Base-by-base conservation (phyloP, 169 alveolate species). In the Neospora caninum region DNA sequence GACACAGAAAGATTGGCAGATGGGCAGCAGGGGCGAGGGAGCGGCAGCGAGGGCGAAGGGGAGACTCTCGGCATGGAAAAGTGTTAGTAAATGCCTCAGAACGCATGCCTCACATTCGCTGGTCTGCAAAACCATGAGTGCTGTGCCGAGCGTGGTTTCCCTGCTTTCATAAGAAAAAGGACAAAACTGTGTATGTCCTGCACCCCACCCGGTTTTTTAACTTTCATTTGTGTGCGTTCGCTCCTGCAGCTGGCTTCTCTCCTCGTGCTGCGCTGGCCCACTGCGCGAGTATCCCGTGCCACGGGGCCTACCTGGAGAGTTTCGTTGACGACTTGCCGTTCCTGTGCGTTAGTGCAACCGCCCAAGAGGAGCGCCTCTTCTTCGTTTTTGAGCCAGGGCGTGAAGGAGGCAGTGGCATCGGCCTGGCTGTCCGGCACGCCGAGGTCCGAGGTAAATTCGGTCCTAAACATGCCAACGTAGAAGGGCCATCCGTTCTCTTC, bases 401-500 rank as follows among this genome's bases (percentile, higher is more conserved):
- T 34, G 42, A 73, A n/a, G 27, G 45, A 9, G 42, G 84, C 84
- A 31, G n/a, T n/a, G 42, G 84, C 39, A 1, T 73, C 84, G 39
- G 84, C 49, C 42, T 34, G 42, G 42, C 45, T 36, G 84, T 73
- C 84, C 49, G 84, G 84, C 4, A n/a, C 45, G 27, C 43, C 84
- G 39, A 36, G 39, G 84, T 73, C 84, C 41, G 84, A 73, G 42
- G 84, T 36, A 41, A 73, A 22, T n/a, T 73, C 84, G 42, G 2
- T 73, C 27, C 84, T 36, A 20, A 34, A 73, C 49, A 73, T 18
- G 45, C 84, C 42, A n/a, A 73, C 84, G 84, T 34, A 36, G 84
- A 73, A 73, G 27, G 84, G 84, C 84, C 84, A 73, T 41, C 84
- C 43, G 84, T 36, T 73, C 43, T 73, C 43, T 20, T 73, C 84